Evolutionary conservation across 2,329 filamentous ascomycete genomes (phyloP).

Genomic region (Cordyceps cicadae): DNA sequence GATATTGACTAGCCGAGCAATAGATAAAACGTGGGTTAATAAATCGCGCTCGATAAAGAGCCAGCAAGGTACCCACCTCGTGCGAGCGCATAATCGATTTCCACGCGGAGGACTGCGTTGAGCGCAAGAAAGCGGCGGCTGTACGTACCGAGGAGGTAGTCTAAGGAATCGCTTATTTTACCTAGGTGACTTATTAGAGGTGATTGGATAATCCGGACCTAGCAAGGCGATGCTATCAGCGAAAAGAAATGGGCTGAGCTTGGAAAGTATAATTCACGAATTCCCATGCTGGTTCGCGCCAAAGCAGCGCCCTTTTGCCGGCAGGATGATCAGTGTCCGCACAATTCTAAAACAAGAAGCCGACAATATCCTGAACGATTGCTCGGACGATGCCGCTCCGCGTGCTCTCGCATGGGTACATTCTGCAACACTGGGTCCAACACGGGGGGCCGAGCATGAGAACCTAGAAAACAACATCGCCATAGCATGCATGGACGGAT

Average conservation of each 20-base stretch:
- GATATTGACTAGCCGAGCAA: not conserved
- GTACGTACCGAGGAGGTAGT: not conserved
- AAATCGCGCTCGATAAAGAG: not conserved
- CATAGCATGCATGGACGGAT: not conserved
- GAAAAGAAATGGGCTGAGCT: not conserved
- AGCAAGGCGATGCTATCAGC: no score
- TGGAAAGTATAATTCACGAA: not conserved
- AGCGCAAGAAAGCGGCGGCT: not conserved
- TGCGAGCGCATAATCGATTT: not conserved
- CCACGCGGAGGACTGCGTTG: not conserved
- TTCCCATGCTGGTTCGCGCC: not conserved
- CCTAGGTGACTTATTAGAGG: no score
- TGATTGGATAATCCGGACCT: not conserved
- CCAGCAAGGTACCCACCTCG: not conserved
- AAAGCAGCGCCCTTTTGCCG: not conserved
- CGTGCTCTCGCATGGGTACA: not conserved
- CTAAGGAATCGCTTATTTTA: not conserved
- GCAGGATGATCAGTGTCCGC: not conserved
- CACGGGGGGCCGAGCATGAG: conserved; percentile 7
- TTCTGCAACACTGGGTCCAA: conserved; percentile 11
- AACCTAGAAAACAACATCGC: conserved; percentile 7
- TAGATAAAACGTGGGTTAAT: not conserved
- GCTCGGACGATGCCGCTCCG: conserved; percentile 1
- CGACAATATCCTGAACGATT: not conserved
- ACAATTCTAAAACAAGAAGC: not conserved